Evolutionary conservation across 1,139 yeast genomes (phyloP).

Genomic region (Geotrichum bryndzae): DNA sequence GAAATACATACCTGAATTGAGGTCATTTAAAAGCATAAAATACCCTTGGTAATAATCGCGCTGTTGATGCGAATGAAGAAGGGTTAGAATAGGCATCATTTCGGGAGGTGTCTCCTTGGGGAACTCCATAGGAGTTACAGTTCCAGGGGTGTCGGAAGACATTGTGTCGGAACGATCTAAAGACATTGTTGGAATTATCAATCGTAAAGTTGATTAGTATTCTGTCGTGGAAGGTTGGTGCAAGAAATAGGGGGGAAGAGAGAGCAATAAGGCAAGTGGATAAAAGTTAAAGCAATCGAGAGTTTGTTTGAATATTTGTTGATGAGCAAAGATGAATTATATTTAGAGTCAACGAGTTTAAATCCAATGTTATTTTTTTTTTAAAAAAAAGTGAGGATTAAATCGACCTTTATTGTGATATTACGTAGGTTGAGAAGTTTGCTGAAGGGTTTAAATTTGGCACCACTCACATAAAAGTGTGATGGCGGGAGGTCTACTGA

Average conservation of each 20-base stretch:
- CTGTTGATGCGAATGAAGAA: constrained; percentile 35
- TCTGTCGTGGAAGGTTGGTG: background rate
- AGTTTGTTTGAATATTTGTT: no score
- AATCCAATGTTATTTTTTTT: no score
- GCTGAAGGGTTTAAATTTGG: no score
- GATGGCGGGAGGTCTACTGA: no score
- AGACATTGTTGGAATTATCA: background rate
- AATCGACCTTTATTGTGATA: no score
- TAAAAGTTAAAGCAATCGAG: no score
- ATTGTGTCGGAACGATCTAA: constrained; percentile 9
- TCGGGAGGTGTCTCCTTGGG: constrained; percentile 44
- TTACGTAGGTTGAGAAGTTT: no score
- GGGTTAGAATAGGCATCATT: constrained; percentile 48
- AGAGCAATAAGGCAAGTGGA: background rate
- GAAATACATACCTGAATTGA: constrained; percentile 27
- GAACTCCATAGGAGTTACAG: constrained; percentile 20
- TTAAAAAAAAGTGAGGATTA: no score
- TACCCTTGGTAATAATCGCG: constrained; percentile 48
- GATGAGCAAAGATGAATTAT: no score
- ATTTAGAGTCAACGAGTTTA: no score
- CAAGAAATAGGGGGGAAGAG: background rate
- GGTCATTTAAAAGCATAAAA: constrained; percentile 39
- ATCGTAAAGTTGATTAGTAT: no score
- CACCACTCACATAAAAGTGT: no score
- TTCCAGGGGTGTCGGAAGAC: constrained; percentile 9